Base-by-base conservation (phyloP, 1,139 yeast genomes). In the Yamadazyma taylorii region DNA sequence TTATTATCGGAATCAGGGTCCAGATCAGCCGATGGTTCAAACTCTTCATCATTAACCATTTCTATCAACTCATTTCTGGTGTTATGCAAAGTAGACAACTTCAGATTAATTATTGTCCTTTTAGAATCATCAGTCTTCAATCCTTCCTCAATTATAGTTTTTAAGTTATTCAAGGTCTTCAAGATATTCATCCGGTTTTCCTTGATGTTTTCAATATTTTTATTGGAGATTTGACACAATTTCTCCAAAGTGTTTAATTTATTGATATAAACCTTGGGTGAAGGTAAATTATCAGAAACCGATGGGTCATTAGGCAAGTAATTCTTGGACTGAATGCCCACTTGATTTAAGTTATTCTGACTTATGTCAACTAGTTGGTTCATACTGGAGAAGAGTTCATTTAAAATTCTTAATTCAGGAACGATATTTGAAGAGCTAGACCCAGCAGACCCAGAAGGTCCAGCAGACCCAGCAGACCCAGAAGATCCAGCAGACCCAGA, bases 201-300 rank as follows among this genome's bases (percentile, higher is more conserved):
- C 38, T 69, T 60, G n/a, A 70, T 56, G 19, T 64, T 70, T 12
- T 62, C 59, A 26, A 75, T 58, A 40, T 60, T 67, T 14, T 56
- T 50, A 10, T 55, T 53, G 10, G 76, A 61, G 15, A 61, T 57
- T 12, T 61, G 56, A 35, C 78, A 66, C 27, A 73, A 55, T 38
- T 66, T 63, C 42, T 73, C 78, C 43, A 74, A 60, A 33, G 64
- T 53, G 40, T 66, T 65, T 33, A 78, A 60, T 50, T 73, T 74
- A 24, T 70, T 56, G 6, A 74, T 61, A 52, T 76, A 77, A 17
- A 66, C 64, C 24, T 66, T 63, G 5, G 83, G 81, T 7, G 76
- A 69, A 2, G 82, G 82, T 32, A 77, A 60, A 34, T 65, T 66
- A 25, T 75, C 80, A 22, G 72, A 61, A 5, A 60, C 61, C 12